Evolutionary conservation across 2,329 filamentous ascomycete genomes (phyloP).

Genomic region (Canariomyces notabilis): DNA sequence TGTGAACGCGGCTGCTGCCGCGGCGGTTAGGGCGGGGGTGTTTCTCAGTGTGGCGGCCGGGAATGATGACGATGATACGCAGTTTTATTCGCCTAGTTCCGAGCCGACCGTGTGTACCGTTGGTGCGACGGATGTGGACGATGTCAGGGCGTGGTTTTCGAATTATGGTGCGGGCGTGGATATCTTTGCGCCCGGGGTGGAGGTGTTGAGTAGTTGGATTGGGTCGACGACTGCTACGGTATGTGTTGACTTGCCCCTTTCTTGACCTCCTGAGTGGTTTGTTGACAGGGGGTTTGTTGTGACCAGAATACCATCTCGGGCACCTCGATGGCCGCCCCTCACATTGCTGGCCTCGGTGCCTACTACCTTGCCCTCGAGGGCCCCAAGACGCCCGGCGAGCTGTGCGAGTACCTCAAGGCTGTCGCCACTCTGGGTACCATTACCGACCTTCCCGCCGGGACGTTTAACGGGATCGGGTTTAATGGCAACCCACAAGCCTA

Average conservation of each 20-base stretch:
- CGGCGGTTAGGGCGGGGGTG: slow-evolving; percentile 41
- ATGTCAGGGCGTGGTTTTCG: slow-evolving; percentile 40
- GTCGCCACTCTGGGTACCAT: slow-evolving; percentile 40
- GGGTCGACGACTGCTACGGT: slow-evolving; percentile 27
- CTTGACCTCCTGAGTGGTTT: no score
- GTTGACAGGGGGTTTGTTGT: background rate
- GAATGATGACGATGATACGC: slow-evolving; percentile 40
- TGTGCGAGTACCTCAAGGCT: slow-evolving; percentile 42
- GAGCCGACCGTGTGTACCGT: slow-evolving; percentile 47
- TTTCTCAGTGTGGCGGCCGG: slow-evolving; percentile 53
- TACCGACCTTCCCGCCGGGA: slow-evolving; percentile 36
- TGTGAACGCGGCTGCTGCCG: slow-evolving; percentile 48
- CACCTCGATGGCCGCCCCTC: slow-evolving; percentile 37
- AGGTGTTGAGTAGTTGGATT: slow-evolving; percentile 45
- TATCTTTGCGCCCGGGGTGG: slow-evolving; percentile 46
- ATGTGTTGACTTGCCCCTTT: slow-evolving; percentile 2
- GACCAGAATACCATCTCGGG: slow-evolving; percentile 39
- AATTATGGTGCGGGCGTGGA: slow-evolving; percentile 48
- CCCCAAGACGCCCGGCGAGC: slow-evolving; percentile 36
- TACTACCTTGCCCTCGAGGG: slow-evolving; percentile 42
- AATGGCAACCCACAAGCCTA: slow-evolving; percentile 39
- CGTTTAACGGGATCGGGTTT: slow-evolving; percentile 49
- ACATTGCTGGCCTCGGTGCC: slow-evolving; percentile 32
- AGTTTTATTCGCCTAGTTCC: slow-evolving; percentile 42
- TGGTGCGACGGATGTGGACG: slow-evolving; percentile 40